These are phyloP conservation scores for Aquilaria malaccensis DNA, from an alignment of 345 rosid species.

Conservation along the genomic window DNA sequence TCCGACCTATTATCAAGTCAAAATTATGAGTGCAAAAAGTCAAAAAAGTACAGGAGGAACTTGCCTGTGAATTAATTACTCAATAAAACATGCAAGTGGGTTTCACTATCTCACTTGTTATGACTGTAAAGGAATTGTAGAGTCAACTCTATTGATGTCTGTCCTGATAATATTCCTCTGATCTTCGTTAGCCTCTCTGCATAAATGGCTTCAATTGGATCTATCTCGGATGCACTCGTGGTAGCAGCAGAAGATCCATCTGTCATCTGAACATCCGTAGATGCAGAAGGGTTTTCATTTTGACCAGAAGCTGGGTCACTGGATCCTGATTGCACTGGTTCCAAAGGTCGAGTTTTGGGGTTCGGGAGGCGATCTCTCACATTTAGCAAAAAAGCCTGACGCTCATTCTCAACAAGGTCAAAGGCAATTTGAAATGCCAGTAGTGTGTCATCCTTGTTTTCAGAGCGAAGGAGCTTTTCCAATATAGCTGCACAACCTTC, in stretches of 20 bases:
- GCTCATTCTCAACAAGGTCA: constrained; percentile 98
- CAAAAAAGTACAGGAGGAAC: background rate
- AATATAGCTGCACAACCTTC: constrained; percentile 74
- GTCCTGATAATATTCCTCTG: constrained; percentile 90
- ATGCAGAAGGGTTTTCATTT: constrained; percentile 42
- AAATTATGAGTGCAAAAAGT: constrained; percentile 1
- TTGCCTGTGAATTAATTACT: background rate
- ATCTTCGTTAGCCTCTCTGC: constrained; percentile 83
- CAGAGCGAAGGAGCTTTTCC: constrained; percentile 90
- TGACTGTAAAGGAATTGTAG: constrained; percentile 90
- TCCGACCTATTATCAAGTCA: constrained; percentile 63
- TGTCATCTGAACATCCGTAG: constrained; percentile 74
- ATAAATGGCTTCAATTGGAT: constrained; percentile 57
- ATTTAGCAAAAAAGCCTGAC: constrained; percentile 93
- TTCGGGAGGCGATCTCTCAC: constrained; percentile 76
- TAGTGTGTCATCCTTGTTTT: constrained; percentile 78
- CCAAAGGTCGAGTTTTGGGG: constrained; percentile 54
- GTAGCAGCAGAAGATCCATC: constrained; percentile 57
- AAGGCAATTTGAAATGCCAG: constrained; percentile 90
- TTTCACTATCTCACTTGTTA: constrained; percentile 56
- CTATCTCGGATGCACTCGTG: constrained; percentile 32
- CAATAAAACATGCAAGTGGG: constrained; percentile 2
- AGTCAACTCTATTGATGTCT: constrained; percentile 88
- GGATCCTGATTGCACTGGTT: constrained; percentile 43
- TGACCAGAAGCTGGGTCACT: constrained; percentile 36